These are phyloP conservation scores for Linnemannia exigua DNA, from an alignment of 192 early-diverging fungal species.

Conservation along the genomic window DNA sequence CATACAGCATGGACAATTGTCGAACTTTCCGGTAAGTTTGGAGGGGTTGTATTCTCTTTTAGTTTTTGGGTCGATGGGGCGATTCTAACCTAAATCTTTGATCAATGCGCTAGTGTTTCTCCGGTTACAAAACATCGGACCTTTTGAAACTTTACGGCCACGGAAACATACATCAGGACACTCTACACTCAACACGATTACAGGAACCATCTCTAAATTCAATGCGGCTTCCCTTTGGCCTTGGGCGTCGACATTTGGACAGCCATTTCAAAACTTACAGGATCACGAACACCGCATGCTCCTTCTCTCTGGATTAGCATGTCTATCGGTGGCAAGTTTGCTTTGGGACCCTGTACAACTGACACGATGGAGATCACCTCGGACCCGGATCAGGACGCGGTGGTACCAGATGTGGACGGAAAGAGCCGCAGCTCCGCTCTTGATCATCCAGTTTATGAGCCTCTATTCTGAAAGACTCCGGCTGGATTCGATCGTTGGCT, in stretches of 20 bases:
- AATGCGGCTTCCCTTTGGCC: not conserved
- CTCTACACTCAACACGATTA: not conserved
- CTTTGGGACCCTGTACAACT: slow-evolving; percentile 36
- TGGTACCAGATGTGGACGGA: slow-evolving; percentile 19
- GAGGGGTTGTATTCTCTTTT: not conserved
- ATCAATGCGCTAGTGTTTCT: not conserved
- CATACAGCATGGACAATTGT: slow-evolving; percentile 9
- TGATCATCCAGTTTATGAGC: not conserved
- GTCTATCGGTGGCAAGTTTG: slow-evolving; percentile 10
- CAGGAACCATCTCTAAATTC: not conserved
- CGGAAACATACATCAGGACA: not conserved
- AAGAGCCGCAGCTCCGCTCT: not conserved
- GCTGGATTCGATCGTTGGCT: not conserved
- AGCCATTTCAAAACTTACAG: not conserved
- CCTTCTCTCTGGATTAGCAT: not conserved
- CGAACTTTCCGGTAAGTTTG: slow-evolving; percentile 18
- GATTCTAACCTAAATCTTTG: not conserved
- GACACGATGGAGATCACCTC: slow-evolving; percentile 13
- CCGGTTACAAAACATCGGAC: not conserved
- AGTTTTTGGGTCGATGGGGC: not conserved
- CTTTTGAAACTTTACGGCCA: not conserved
- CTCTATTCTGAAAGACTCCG: not conserved
- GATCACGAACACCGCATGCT: slow-evolving; percentile 6
- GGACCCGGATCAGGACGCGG: slow-evolving; percentile 10
- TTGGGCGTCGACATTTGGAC: slow-evolving; percentile 15